Percentiles rank a stretch among this genome's conserved stretches.
Conservation (phyloP, 1,139 yeast genomes). For the Magnusiomyces sp. region DNA sequence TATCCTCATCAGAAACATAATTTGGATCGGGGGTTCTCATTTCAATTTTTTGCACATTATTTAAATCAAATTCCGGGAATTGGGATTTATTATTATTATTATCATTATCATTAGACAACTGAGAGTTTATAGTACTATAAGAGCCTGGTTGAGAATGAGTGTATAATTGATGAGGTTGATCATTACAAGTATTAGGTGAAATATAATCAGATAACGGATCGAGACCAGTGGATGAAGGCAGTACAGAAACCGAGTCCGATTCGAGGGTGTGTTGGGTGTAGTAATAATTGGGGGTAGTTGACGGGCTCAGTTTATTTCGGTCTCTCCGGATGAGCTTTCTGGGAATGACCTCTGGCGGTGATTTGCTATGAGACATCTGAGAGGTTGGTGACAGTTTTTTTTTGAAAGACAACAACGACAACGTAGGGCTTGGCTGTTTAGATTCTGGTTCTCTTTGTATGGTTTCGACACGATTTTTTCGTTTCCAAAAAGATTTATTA, state of each 20-base stretch:
- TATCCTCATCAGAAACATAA: conserved; percentile 13
- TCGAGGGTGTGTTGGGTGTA: conserved; percentile 56
- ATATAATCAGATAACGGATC: conserved; percentile 37
- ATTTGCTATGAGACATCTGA: background rate
- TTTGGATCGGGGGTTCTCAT: too few species aligned
- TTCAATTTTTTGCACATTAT: too few species aligned
- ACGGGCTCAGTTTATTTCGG: conserved; percentile 48
- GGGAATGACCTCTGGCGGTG: too few species aligned
- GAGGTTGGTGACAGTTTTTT: background rate
- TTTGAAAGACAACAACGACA: background rate
- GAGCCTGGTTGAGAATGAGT: too few species aligned
- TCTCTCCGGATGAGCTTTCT: conserved; percentile 63
- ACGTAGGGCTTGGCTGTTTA: background rate
- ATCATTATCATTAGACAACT: too few species aligned
- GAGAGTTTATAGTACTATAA: too few species aligned
- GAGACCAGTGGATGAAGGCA: conserved; percentile 58
- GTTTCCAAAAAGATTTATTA: too few species aligned
- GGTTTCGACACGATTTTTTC: too few species aligned
- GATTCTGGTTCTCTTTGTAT: background rate
- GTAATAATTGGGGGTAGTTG: conserved; percentile 53
- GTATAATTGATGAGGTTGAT: background rate
- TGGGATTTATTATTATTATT: too few species aligned
- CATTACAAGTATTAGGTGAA: background rate
- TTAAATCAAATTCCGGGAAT: too few species aligned
- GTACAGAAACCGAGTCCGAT: conserved; percentile 46